These are phyloP conservation scores for Euphrasia arctica DNA, from an alignment of 305 asterid species.

Conservation along the genomic window DNA sequence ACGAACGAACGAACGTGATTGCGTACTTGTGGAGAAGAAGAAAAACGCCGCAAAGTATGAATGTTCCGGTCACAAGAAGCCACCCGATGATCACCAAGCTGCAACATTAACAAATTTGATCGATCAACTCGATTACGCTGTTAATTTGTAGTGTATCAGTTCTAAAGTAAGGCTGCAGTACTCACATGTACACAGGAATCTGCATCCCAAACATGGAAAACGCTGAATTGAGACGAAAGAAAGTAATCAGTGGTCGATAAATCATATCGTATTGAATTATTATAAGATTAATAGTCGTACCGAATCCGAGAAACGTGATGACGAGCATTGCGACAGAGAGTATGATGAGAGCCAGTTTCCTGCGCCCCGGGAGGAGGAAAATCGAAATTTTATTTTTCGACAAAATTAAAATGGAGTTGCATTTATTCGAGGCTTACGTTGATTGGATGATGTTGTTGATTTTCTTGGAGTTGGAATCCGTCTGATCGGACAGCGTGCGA, in stretches of 20 bases:
- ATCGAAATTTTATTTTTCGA: constrained; percentile 12
- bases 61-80: constrained; percentile 83
- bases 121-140: background rate
- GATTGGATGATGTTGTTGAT: constrained; percentile 31
- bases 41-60: constrained; percentile 75
- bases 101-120: constrained; percentile 26
- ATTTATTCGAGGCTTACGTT: constrained; percentile 33
- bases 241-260: background rate
- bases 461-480: constrained; percentile 23
- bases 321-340: constrained; percentile 75
- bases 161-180: background rate
- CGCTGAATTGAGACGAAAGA: constrained; percentile 40
- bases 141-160: background rate
- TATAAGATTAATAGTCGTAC: constrained; percentile 28
- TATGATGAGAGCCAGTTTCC: constrained; percentile 72
- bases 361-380: constrained; percentile 30
- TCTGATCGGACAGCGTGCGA: constrained; percentile 36
- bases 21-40: constrained; percentile 87
- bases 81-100: constrained; percentile 79
- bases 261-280: too few species aligned
- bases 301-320: constrained; percentile 67
- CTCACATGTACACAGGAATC: constrained; percentile 75
- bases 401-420: background rate
- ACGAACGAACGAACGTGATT: too few species aligned
- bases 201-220: constrained; percentile 73